phyloP scores from a whole-genome alignment of 768 basidiomycete species.

The Polyporus arcularius region DNA sequence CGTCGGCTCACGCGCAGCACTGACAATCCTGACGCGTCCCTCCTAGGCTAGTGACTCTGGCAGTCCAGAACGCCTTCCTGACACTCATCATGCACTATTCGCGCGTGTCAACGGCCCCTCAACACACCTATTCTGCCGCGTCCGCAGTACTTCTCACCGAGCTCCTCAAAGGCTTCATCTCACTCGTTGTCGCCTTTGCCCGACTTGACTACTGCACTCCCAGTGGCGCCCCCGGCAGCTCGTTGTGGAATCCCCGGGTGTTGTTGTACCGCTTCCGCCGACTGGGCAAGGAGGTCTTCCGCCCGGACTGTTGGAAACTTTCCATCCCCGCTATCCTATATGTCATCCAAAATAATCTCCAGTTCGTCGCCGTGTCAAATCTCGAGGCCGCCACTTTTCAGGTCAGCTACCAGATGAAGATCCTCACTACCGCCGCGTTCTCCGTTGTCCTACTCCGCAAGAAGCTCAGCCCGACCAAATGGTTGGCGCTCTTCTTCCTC shows the following conservation, averaged over 20 bases:
- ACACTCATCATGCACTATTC: slow-evolving; percentile 98
- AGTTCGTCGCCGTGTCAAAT: slow-evolving; percentile 93
- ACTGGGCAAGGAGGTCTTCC: slow-evolving; percentile 73
- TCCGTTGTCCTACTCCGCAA: slow-evolving; percentile 82
- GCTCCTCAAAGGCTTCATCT: slow-evolving; percentile 88
- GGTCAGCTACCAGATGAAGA: slow-evolving; percentile 97
- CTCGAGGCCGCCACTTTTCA: slow-evolving; percentile 96
- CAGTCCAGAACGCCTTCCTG: slow-evolving; percentile 87
- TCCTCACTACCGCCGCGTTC: slow-evolving; percentile 90
- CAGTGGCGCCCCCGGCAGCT: slow-evolving; percentile 30
- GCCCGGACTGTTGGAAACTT: slow-evolving; percentile 94
- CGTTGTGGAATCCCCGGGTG: slow-evolving; percentile 37
- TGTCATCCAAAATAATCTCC: slow-evolving; percentile 93
- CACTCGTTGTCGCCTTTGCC: slow-evolving; percentile 78
- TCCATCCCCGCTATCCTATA: slow-evolving; percentile 97
- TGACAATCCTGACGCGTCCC: background rate
- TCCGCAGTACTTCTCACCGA: slow-evolving; percentile 94
- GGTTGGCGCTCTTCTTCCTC: slow-evolving; percentile 82
- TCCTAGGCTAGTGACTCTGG: slow-evolving; percentile 76
- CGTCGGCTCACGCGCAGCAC: background rate
- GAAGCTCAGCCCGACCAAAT: slow-evolving; percentile 71
- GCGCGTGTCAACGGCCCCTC: slow-evolving; percentile 75
- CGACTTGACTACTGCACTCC: slow-evolving; percentile 48
- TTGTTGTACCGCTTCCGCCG: slow-evolving; percentile 52
- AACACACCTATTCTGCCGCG: slow-evolving; percentile 86